Base-by-base conservation (phyloP, 2,329 filamentous ascomycete genomes). In the Polytolypa hystricis region DNA sequence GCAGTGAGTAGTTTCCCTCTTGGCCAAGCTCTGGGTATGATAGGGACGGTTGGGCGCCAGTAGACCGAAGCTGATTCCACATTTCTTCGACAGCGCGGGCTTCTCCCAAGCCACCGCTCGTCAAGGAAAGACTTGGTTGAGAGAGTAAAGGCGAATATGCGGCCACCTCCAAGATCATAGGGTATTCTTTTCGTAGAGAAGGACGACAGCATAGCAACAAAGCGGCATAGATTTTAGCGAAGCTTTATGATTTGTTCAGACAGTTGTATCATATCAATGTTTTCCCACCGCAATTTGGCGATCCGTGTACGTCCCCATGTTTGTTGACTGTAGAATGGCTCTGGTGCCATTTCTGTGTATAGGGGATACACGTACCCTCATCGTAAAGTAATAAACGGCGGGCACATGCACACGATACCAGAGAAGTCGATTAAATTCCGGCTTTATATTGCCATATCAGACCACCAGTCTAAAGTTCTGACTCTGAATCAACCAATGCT, bases 141-240 rank as follows among this genome's bases (percentile, higher is more conserved):
- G 48, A 67, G 79, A 42, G 73, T 85, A 33, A 78, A 74, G 55
- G 77, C 77, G 12, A 84, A 84, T 50, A 64, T 84, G 65, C 64
- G 72, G 31, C 58, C 66, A 28, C 56, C 65, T 20, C 52, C 50
- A 35, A 54, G 40, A 37, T 43, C 47, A 18, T 53, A 33, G 45
- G 29, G 11, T n/a, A 39, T 5, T 29, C 43, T 25, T 29, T 11
- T 8, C n/a, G n/a, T n/a, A n/a, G n/a, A n/a, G n/a, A n/a, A n/a
- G n/a, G n/a, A n/a, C n/a, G n/a, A n/a, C n/a, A n/a, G n/a, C n/a
- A n/a, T n/a, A n/a, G n/a, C n/a, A n/a, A n/a, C n/a, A n/a, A n/a
- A n/a, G n/a, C n/a, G n/a, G n/a, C n/a, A n/a, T n/a, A n/a, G n/a
- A n/a, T n/a, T n/a, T n/a, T n/a, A n/a, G n/a, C n/a, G n/a, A n/a